Evolutionary conservation across 495 filamentous ascomycete species (phyloP).

Genomic region (Xanthoparmelia taractica): DNA sequence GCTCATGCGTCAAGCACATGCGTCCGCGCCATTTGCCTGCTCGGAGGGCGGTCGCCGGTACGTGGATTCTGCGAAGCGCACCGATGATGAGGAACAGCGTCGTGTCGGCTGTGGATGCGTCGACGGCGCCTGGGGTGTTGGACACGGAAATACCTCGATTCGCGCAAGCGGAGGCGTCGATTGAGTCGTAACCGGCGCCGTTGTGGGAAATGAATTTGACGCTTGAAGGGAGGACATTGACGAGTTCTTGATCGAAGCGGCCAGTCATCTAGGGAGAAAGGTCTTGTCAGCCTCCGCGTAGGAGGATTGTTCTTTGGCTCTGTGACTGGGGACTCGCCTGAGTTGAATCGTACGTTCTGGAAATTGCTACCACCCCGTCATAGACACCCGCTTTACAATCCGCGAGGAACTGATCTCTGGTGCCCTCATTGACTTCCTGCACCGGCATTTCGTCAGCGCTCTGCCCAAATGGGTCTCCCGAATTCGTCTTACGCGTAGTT

Average conservation of each 20-base stretch:
- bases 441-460: slow-evolving; percentile 7
- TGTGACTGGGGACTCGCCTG: slow-evolving; percentile 33
- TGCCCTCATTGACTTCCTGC: slow-evolving; percentile 50
- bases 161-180: slow-evolving; percentile 64
- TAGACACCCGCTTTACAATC: slow-evolving; percentile 48
- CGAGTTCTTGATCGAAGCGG: slow-evolving; percentile 51
- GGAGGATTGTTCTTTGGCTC: background rate
- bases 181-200: slow-evolving; percentile 79
- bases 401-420: slow-evolving; percentile 44
- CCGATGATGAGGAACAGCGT: slow-evolving; percentile 67
- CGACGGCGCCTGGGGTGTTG: slow-evolving; percentile 59
- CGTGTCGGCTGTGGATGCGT: slow-evolving; percentile 63
- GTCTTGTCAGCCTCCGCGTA: background rate
- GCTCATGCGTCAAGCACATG: slow-evolving; percentile 55
- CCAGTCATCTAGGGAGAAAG: slow-evolving; percentile 45
- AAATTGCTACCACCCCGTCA: slow-evolving; percentile 51
- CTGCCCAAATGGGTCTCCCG: background rate
- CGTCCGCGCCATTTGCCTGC: slow-evolving; percentile 50
- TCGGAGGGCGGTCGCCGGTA: slow-evolving; percentile 53
- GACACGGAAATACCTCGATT: slow-evolving; percentile 55
- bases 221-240: slow-evolving; percentile 53
- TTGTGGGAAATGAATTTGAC: slow-evolving; percentile 79
- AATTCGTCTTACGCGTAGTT: slow-evolving; percentile 41
- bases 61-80: slow-evolving; percentile 57
- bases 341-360: slow-evolving; percentile 52